Conservation (phyloP, 176 grass and related monocot species). For the Thinopyrum elongatum region DNA sequence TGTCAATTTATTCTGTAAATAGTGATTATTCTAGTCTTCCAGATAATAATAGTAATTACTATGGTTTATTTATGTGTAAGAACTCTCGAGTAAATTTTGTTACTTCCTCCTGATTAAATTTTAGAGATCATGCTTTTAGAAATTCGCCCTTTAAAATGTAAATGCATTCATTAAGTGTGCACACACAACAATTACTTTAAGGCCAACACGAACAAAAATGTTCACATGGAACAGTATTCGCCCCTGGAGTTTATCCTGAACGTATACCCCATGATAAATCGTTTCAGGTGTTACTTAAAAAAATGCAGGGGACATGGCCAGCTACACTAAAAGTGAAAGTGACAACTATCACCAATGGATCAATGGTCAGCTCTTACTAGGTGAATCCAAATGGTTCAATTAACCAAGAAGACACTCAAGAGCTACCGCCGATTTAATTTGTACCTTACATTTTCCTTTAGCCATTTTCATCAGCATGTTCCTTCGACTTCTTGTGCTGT, state of each 20-base stretch:
- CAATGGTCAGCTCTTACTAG: background rate
- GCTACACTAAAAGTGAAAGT: background rate
- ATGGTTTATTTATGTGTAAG: background rate
- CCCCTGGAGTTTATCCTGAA: background rate
- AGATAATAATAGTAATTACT: background rate
- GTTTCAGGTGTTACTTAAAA: background rate
- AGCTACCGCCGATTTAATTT: background rate
- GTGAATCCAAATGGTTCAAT: slow-evolving; percentile 19
- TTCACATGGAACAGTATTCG: slow-evolving; percentile 15
- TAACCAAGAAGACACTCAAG: slow-evolving; percentile 16
- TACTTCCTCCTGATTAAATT: slow-evolving; percentile 3
- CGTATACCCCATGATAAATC: background rate
- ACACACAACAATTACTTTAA: slow-evolving; percentile 1
- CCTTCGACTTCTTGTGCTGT: slow-evolving; percentile 86
- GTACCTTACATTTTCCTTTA: slow-evolving; percentile 97
- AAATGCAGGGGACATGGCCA: background rate
- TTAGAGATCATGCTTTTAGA: slow-evolving; percentile 4
- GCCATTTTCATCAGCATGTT: slow-evolving; percentile 99
- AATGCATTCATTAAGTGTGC: background rate
- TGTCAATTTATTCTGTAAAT: slow-evolving; percentile 2
- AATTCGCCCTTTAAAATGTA: background rate
- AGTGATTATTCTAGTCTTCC: background rate
- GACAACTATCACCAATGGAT: background rate
- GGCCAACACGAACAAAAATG: slow-evolving; percentile 2
- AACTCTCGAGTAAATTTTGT: background rate